Evolutionary conservation across 495 filamentous ascomycete species (phyloP).

Genomic region (Pseudoneurospora amorphoporcata): DNA sequence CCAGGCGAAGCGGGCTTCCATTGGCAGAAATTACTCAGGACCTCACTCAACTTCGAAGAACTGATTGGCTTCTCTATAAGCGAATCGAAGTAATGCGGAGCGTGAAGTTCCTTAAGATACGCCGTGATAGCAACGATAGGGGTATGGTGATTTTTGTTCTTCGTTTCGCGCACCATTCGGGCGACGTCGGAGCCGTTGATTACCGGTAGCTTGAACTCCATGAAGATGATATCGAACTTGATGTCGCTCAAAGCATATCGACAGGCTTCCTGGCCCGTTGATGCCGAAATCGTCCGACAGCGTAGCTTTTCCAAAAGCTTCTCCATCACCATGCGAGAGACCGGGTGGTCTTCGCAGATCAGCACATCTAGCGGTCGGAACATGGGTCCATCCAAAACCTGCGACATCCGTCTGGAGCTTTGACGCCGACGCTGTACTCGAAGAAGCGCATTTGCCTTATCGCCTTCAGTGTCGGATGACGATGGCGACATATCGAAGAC

Average conservation of each 20-base stretch:
- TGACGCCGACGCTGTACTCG: constrained; percentile 87
- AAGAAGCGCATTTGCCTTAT: constrained; percentile 81
- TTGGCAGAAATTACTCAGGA: constrained; percentile 72
- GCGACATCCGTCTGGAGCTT: constrained; percentile 83
- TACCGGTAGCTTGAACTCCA: constrained; percentile 89
- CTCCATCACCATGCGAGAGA: constrained; percentile 96
- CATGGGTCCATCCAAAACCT: constrained; percentile 68
- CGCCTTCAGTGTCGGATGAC: constrained; percentile 93
- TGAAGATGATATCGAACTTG: constrained; percentile 94
- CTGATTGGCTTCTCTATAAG: constrained; percentile 95
- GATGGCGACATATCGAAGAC: constrained; percentile 95
- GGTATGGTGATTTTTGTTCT: constrained; percentile 87
- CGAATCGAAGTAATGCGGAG: constrained; percentile 87
- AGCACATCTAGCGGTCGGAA: constrained; percentile 90
- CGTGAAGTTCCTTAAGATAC: constrained; percentile 89
- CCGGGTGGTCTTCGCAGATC: constrained; percentile 95
- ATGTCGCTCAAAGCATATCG: constrained; percentile 89
- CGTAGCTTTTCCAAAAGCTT: constrained; percentile 87
- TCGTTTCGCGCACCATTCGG: constrained; percentile 91
- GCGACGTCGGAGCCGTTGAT: constrained; percentile 92
- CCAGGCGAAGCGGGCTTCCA: constrained; percentile 71
- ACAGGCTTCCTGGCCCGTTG: constrained; percentile 80
- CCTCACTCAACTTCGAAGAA: constrained; percentile 74
- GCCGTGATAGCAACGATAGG: constrained; percentile 96
- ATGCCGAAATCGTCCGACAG: constrained; percentile 87